These are phyloP conservation scores for Turritis glabra DNA, from an alignment of 345 rosid genomes.

Conservation along the genomic window DNA sequence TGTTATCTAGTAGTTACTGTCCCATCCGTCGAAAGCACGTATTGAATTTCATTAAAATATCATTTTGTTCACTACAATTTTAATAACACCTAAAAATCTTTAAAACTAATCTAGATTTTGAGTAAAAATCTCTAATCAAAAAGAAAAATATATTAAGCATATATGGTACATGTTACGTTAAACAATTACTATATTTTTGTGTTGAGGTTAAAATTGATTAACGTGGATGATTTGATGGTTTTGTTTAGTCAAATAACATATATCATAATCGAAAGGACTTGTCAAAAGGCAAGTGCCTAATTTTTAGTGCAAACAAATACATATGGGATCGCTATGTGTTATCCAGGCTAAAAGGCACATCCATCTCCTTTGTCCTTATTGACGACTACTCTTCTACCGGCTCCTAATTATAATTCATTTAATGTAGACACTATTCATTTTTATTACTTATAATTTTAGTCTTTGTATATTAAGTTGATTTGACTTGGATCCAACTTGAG, in stretches of 20 bases:
- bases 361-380: conserved; percentile 37
- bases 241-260: conserved; percentile 19
- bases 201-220: background rate
- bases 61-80: background rate
- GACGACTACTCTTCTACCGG: conserved; percentile 23
- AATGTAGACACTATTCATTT: background rate
- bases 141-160: background rate
- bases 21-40: background rate
- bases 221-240: conserved; percentile 16
- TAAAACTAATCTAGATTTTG: background rate
- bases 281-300: conserved; percentile 19
- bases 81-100: background rate
- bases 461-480: conserved; percentile 23
- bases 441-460: background rate
- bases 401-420: conserved; percentile 32
- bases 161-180: background rate
- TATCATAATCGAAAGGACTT: conserved; percentile 28
- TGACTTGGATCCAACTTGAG: conserved; percentile 26
- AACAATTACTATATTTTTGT: background rate
- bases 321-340: conserved; percentile 37
- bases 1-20: background rate
- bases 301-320: conserved; percentile 26
- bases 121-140: background rate
- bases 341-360: conserved; percentile 38
- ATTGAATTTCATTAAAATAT: background rate